Evolutionary conservation across 2,329 filamentous ascomycete genomes (phyloP).

Genomic region (Sporothrix sp.): DNA sequence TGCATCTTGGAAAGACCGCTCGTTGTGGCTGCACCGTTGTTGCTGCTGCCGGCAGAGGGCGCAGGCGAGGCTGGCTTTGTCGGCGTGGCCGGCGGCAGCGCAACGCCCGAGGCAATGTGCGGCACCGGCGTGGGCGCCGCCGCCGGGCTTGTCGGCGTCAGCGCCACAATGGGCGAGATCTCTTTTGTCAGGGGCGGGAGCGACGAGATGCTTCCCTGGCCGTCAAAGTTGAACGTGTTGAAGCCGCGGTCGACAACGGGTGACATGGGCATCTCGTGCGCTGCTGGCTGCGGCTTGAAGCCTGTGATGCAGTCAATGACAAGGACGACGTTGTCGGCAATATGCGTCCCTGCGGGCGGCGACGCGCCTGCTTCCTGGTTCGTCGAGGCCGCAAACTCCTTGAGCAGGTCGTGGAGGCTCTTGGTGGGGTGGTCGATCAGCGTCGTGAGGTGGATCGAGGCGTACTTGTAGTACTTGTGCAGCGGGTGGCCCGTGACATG

Average conservation of each 20-base stretch:
- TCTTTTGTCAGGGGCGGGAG: constrained; percentile 16
- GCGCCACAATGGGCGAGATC: constrained; percentile 15
- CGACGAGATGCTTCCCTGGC: constrained; percentile 9
- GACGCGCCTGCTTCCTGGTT: constrained; percentile 16
- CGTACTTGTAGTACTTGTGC: constrained; percentile 54
- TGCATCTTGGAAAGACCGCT: constrained; percentile 42
- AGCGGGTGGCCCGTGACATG: constrained; percentile 49
- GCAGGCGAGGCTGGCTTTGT: not conserved
- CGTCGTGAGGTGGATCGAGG: constrained; percentile 48
- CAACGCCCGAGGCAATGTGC: not conserved
- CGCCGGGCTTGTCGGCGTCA: constrained; percentile 4
- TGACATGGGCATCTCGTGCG: constrained; percentile 39
- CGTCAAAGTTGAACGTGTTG: constrained; percentile 19
- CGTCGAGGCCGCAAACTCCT: constrained; percentile 24
- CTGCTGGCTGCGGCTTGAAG: constrained; percentile 33
- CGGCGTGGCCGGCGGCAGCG: not conserved
- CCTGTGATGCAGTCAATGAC: constrained; percentile 56
- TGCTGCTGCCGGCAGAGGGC: not conserved
- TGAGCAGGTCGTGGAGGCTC: constrained; percentile 39
- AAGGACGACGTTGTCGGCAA: constrained; percentile 32
- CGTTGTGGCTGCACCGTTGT: not conserved
- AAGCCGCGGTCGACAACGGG: constrained; percentile 33
- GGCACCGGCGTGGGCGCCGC: not conserved
- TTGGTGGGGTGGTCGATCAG: constrained; percentile 39
- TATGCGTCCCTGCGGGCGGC: not conserved